These are phyloP conservation scores for Globisporangium echinulatum DNA, from an alignment of 352 stramenopile genomes.

Conservation along the genomic window DNA sequence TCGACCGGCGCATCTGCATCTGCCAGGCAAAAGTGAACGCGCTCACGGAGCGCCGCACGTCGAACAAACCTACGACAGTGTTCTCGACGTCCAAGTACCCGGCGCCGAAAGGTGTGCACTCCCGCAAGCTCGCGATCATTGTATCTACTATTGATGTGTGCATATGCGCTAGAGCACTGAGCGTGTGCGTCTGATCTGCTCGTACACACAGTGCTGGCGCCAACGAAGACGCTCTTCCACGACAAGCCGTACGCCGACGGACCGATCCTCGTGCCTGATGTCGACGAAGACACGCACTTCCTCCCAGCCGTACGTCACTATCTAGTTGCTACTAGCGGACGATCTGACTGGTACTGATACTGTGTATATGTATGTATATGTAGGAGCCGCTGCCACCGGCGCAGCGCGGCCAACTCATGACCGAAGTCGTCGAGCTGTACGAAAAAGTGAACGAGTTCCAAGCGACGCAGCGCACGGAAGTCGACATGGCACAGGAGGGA, in stretches of 20 bases:
- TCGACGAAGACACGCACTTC: constrained; percentile 78
- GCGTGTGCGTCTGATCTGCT: not conserved
- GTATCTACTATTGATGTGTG: not conserved
- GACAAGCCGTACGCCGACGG: constrained; percentile 81
- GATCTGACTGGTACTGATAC: not conserved
- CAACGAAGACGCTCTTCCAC: constrained; percentile 73
- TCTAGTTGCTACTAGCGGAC: not conserved
- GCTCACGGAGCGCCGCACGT: constrained; percentile 68
- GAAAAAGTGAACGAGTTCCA: constrained; percentile 80
- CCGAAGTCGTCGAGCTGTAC: constrained; percentile 76
- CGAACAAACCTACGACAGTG: constrained; percentile 85
- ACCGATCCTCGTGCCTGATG: constrained; percentile 58
- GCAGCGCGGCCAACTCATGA: constrained; percentile 72
- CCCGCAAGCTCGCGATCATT: not conserved
- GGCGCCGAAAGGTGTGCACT: constrained; percentile 40
- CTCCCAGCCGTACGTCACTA: constrained; percentile 40
- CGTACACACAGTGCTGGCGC: constrained; percentile 25
- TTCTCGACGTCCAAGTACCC: constrained; percentile 87
- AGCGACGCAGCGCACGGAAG: constrained; percentile 61
- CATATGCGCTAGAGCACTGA: not conserved
- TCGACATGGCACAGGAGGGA: constrained; percentile 73
- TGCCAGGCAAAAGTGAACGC: constrained; percentile 84
- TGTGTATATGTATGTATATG: not conserved
- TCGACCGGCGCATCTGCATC: constrained; percentile 68
- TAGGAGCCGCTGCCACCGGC: constrained; percentile 64